These are phyloP conservation scores for Coniochaeta sp. DNA, from an alignment of 2,329 filamentous ascomycete species.

Conservation along the genomic window DNA sequence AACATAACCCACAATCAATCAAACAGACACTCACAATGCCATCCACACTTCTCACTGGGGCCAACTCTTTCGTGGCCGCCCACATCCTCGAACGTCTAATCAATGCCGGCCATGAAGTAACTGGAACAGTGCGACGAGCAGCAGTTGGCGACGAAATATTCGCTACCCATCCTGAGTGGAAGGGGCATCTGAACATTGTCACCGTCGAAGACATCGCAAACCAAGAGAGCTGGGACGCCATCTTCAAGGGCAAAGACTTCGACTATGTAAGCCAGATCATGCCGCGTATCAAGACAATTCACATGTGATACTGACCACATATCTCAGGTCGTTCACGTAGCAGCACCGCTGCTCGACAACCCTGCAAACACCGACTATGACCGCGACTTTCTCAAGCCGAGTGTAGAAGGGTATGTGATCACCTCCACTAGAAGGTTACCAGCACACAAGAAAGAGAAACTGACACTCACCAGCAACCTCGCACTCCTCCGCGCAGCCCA, in stretches of 20 bases:
- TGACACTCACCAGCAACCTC: conserved; percentile 11
- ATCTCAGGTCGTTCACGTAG: conserved; percentile 17
- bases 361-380: conserved; percentile 20
- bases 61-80: conserved; percentile 21
- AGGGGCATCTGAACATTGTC: conserved; percentile 19
- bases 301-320: neutral
- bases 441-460: neutral
- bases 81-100: conserved; percentile 19
- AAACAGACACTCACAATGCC: conserved; percentile 15
- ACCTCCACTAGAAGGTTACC: neutral
- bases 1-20: neutral
- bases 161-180: conserved; percentile 19
- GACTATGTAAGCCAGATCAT: conserved; percentile 16
- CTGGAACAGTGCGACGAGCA: conserved; percentile 17
- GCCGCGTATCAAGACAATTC: neutral
- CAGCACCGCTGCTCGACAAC: conserved; percentile 21
- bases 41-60: conserved; percentile 21
- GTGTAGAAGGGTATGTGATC: conserved; percentile 16
- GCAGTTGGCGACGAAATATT: conserved; percentile 16
- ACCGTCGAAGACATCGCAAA: conserved; percentile 20
- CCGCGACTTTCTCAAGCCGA: conserved; percentile 19
- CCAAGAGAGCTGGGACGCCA: conserved; percentile 17
- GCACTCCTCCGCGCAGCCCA: conserved; percentile 19
- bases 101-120: conserved; percentile 15
- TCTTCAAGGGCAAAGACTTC: conserved; percentile 18